Conservation (phyloP, 495 filamentous ascomycete species). For the Talaromyces thailandensis region DNA sequence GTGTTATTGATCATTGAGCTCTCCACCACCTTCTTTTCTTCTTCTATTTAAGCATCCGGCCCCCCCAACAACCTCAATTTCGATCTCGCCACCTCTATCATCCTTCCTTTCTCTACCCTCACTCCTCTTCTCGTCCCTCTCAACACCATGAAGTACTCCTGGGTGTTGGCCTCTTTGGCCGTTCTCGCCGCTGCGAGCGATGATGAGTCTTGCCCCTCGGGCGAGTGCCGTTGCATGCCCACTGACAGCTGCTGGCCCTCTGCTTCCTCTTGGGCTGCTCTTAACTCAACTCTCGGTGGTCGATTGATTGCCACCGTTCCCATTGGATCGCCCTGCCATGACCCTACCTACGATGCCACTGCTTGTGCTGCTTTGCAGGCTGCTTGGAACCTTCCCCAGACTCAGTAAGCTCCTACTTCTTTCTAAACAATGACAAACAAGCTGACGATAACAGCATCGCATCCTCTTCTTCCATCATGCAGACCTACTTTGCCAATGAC, state of each 20-base stretch:
- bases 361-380: constrained; percentile 18
- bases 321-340: constrained; percentile 37
- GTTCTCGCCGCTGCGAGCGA: background rate
- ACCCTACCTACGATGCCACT: constrained; percentile 21
- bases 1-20: background rate
- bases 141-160: background rate
- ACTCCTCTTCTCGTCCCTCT: background rate
- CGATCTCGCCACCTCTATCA: background rate
- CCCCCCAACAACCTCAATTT: background rate
- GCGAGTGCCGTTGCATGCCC: constrained; percentile 17
- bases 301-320: constrained; percentile 37
- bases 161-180: background rate
- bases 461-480: constrained; percentile 34
- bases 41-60: background rate
- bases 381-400: constrained; percentile 21
- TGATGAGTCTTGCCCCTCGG: background rate
- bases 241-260: constrained; percentile 40
- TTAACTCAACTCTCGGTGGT: constrained; percentile 36
- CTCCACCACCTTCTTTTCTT: background rate
- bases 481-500: constrained; percentile 30
- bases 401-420: constrained; percentile 18
- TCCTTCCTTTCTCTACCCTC: background rate
- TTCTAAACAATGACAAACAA: background rate
- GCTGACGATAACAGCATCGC: constrained; percentile 15
- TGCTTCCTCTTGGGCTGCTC: constrained; percentile 22